phyloP scores from a whole-genome alignment of 2,329 filamentous ascomycete genomes.

The Sporothrix pallida region DNA sequence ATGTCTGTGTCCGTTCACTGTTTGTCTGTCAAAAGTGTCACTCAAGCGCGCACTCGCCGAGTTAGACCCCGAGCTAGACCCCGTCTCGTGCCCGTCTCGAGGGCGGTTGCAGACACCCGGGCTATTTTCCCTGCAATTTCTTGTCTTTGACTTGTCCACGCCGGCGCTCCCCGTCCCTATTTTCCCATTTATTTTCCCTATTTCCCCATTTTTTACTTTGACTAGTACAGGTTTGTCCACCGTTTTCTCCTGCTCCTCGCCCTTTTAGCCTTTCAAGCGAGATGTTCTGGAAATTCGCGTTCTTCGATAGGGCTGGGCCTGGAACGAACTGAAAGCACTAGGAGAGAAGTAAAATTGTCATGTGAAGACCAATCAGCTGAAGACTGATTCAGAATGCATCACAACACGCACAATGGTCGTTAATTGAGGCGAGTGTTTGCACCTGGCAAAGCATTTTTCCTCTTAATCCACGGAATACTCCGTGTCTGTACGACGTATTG shows the following conservation, averaged over 20 bases:
- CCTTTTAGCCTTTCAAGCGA: constrained; percentile 20
- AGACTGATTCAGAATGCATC: neutral
- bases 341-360: constrained; percentile 1
- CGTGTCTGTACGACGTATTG: too few species aligned
- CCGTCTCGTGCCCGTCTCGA: neutral
- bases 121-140: neutral
- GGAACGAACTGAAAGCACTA: neutral
- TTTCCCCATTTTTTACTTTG: neutral
- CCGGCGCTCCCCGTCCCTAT: constrained; percentile 1
- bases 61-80: neutral
- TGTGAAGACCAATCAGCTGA: neutral
- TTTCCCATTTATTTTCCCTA: too few species aligned
- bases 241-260: neutral
- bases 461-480: neutral
- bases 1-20: neutral
- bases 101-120: neutral
- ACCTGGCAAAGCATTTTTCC: neutral
- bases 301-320: constrained; percentile 19
- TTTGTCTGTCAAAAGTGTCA: neutral
- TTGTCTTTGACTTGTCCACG: neutral
- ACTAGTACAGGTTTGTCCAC: neutral
- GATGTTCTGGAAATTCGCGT: neutral
- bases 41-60: neutral
- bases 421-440: constrained; percentile 6
- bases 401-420: neutral